Base-by-base conservation (phyloP, 2,329 filamentous ascomycete species). In the Coniochaeta prunicola region DNA sequence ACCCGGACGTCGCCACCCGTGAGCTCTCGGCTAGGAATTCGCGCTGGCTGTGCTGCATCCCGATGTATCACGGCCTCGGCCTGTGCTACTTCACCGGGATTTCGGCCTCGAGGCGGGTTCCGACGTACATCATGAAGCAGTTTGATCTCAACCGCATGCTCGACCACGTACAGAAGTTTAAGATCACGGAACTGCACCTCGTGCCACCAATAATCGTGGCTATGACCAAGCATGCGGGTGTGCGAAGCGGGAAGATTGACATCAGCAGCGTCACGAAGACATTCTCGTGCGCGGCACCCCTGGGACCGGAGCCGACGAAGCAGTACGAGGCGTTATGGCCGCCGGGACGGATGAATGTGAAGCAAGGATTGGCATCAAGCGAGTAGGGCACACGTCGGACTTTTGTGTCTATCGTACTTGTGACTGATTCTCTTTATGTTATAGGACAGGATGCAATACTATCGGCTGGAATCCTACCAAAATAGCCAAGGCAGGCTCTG, bases 401-500 rank as follows among this genome's bases (percentile, higher is more conserved):
- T 33, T 24, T 57, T 28, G 17, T 50, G 17, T 57, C 54, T 21
- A 17, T 60, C 19, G 57, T 34, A 34, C 15, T 15, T 34, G 8
- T 15, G 8, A 8, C 8, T 34, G 15, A 34, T 34, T 34, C 33
- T 65, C 2, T 86, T 84, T 2, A 86, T 83, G 64, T 79, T 81
- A 1, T 73, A 79, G n/a, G 74, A 56, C 61, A 10, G 62, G 59
- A 57, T 60, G 60, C 57, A 58, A 38, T 21, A 53, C 57, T 15
- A 30, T 81, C 2, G 77, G 76, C 13, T 85, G 77, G 72, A 72
- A 82, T 61, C 78, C 81, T 1, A 72, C 68, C 1, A 71, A 79
- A n/a, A 75, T 72, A n/a, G 66, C 68, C 2, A 48, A 75, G 73
- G 58, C 77, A 62, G 68, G 70, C 9, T 69, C 74, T 4, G 84